Base-by-base conservation (phyloP, 139 green algal genomes). In the Asterochloris sp. region DNA sequence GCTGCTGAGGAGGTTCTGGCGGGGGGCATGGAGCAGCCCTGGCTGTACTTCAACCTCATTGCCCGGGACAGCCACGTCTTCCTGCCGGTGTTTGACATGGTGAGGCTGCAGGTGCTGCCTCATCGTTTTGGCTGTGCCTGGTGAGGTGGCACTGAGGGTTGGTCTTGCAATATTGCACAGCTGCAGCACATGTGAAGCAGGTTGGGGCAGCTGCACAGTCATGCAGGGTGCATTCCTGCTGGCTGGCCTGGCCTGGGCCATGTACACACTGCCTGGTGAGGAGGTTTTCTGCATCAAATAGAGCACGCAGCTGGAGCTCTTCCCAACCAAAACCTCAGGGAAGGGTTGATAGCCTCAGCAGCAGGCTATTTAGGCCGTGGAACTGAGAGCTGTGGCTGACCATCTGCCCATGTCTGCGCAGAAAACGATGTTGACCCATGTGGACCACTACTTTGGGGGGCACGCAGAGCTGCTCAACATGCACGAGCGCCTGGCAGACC, bases 41-140 rank as follows among this genome's bases (percentile, higher is more conserved):
- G 92, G 92, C 76, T 96, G 38, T 96, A 96, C 86, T 87, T 97
- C 86, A 97, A 97, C 86, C 62, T 94, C 14, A 75, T 97, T 23
- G 47, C 94, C 17, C 82, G 69, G 28, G 83, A 95, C 67, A 93
- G 88, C 4, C 89, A 95, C 85, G 19, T 90, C 13, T 90, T 91
- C 47, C 11, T 91, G n/a, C 89, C 89, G 19, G 79, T 87, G 19
- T 73, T 84, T 27, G 84, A 87, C 67, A 67, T 80, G 74, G 84
- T 87, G 61, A 76, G 79, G 13, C 11, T 6, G 38, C 38, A 54
- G 38, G 21, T 61, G 54, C 24, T 61, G 16, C 17, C 24, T 69
- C 74, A 67, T 63, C 8, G 26, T 11, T 16, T 11, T 79, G 26
- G n/a, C n/a, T 12, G 10, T 78, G 74, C 74, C 47, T 67, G 14